Evolutionary conservation across 23 red algal species (phyloP), one percentile per base, ranked within the genome.

Genomic region (Gracilaria gracilis): DNA sequence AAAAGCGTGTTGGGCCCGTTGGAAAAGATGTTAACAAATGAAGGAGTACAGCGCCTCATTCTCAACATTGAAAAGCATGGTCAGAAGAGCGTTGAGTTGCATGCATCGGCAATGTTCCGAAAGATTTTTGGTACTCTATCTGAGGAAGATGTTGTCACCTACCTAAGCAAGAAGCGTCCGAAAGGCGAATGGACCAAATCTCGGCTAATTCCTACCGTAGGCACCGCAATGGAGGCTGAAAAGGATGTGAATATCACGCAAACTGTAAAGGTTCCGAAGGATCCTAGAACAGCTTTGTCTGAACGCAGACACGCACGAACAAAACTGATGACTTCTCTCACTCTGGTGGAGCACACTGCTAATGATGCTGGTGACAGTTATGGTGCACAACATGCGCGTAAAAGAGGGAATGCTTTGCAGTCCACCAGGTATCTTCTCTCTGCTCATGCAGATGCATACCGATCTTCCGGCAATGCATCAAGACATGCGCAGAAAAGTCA

Each of bases 31-130:
- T 61, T 84, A 5, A 36, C 39, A 5, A 69, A 46, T 29, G 40
- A 67, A 16, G 61, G 17, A 42, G 61, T n/a, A 15, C 55, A 84
- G 33, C 67, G 42, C 7, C 14, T 84, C 9, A 44, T 84, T 49
- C n/a, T 84, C 3, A 23, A 84, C 38, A 64, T 84, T 14, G 81
- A 84, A 2, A 67, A 67, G 8, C 38, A 67, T 36, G 81, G 61
- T 23, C 32, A 24, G 13, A 84, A 42, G 29, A 84, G 81, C 37
- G 81, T 50, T 5, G 81, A 84, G 58, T 48, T 84, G 38, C 81
- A 84, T 17, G 61, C 81, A 1, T 84, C 81, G 1, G 33, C 81
- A 39, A 84, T 84, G 34, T 40, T 84, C 36, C 81, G 59, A 8
- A 25, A 84, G 0, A 11, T 84, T 84, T 64, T 84, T 34, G 55